phyloP scores from a whole-genome alignment of 2,329 filamentous ascomycete species.

The Penicillium olsonii region DNA sequence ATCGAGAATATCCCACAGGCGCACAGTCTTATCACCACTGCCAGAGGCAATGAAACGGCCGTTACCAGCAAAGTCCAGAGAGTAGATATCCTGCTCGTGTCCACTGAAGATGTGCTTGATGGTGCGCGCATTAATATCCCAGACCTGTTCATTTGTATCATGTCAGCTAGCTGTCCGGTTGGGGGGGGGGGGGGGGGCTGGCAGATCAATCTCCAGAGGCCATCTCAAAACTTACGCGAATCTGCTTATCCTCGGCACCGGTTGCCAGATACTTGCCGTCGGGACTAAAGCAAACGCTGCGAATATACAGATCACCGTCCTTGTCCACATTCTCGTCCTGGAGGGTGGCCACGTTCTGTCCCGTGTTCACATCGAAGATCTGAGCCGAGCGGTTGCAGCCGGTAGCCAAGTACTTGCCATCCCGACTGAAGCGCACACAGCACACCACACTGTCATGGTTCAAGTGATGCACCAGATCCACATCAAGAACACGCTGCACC shows the following conservation, averaged over 20 bases:
- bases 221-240: constrained; percentile 65
- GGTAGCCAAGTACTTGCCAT: constrained; percentile 93
- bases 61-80: constrained; percentile 89
- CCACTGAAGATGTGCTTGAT: constrained; percentile 95
- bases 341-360: constrained; percentile 83
- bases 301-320: constrained; percentile 90
- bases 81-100: constrained; percentile 98
- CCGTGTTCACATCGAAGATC: constrained; percentile 90
- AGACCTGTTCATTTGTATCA: constrained; percentile 64
- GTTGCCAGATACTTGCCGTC: constrained; percentile 93
- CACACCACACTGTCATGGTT: constrained; percentile 95
- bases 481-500: constrained; percentile 84
- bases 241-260: constrained; percentile 95
- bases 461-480: constrained; percentile 90
- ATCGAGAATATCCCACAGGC: constrained; percentile 92
- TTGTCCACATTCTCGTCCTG: constrained; percentile 87
- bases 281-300: constrained; percentile 97
- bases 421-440: constrained; percentile 94
- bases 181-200: too few species aligned
- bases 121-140: constrained; percentile 81
- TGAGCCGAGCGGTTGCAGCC: constrained; percentile 99
- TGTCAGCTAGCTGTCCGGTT: too few species aligned
- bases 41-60: constrained; percentile 94
- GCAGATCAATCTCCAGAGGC: too few species aligned
- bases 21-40: constrained; percentile 89